Base-by-base conservation (phyloP, 805 yeast genomes). In the Barnettozyma sp. region DNA sequence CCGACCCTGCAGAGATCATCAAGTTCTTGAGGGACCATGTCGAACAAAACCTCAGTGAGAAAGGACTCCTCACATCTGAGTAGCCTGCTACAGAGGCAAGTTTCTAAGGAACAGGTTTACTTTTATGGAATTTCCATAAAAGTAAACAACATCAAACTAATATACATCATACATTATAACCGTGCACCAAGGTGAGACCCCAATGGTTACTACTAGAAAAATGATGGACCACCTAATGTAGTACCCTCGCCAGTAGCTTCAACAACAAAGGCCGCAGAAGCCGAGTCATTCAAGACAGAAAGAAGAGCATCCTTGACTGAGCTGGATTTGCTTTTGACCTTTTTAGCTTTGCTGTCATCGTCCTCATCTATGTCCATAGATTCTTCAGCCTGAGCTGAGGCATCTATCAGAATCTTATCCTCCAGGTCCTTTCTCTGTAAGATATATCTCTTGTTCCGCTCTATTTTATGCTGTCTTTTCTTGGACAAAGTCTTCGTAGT, bases 1-100 rank as follows among this genome's bases (percentile, higher is more conserved):
- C 71, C 9, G 79, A 81, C 46, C 96, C 97, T 15, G 65, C 64
- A 9, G 82, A 76, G 46, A 82, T 86, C 47, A 88, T 92, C 47
- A 64, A 64, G 34, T 70, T 70, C 49, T 67, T 88, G 65, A 78
- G 86, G 51, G 64, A 57, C 19, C 68, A 76, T 22, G 95, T 88
- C 23, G 59, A 63, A 21, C 58, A 55, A 6, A 68, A 65, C 43
- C 62, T 80, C 50, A 54, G 61, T 38, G 51, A 60, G 4, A 68
- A 56, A 56, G 78, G 77, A n/a, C 26, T 71, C 15, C 33, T 30
- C 10, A 38, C 41, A 12, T 18, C 34, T 18, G 28, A 35, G 27
- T 28, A 28, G 17, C 8, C n/a, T 21, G 4, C n/a, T 13, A 27
- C 16, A 6, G n/a, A 7, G 18, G 14, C 6, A 27, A 17, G 21